Conservation (phyloP, 495 filamentous ascomycete genomes). For the Sabuloglossum arenarium region DNA sequence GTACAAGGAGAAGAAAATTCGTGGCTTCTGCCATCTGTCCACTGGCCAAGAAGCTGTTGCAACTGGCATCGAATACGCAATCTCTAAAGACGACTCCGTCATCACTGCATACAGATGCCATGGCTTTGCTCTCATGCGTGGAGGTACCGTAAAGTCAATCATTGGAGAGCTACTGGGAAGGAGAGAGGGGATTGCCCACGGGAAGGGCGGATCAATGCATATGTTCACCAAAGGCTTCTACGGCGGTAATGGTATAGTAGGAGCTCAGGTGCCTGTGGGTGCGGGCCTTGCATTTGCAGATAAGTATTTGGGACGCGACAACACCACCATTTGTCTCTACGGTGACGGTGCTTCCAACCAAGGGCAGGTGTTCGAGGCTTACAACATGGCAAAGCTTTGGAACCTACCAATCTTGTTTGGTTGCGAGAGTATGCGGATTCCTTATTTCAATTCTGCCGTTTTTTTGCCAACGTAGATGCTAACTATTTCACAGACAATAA, state of each 20-base stretch:
- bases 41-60: slow-evolving; percentile 96
- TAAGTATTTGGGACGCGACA: slow-evolving; percentile 71
- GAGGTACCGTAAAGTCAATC: slow-evolving; percentile 75
- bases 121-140: slow-evolving; percentile 94
- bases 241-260: slow-evolving; percentile 96
- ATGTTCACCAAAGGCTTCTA: slow-evolving; percentile 99
- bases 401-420: slow-evolving; percentile 86
- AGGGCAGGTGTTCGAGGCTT: slow-evolving; percentile 98
- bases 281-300: slow-evolving; percentile 94
- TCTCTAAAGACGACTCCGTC: slow-evolving; percentile 73
- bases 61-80: slow-evolving; percentile 88
- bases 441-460: neutral
- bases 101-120: slow-evolving; percentile 98
- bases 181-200: slow-evolving; percentile 89
- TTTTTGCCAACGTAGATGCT: neutral
- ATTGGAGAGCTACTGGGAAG: slow-evolving; percentile 93
- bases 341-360: slow-evolving; percentile 97
- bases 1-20: slow-evolving; percentile 18
- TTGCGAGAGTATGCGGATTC: slow-evolving; percentile 65
- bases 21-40: slow-evolving; percentile 49
- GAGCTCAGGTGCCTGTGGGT: slow-evolving; percentile 94
- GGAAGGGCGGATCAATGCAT: slow-evolving; percentile 98
- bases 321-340: slow-evolving; percentile 75
- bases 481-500: slow-evolving; percentile 62
- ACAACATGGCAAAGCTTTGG: slow-evolving; percentile 99